Conservation (phyloP, 176 grass and related monocot genomes). For the Ampelocalamus luodianensis region DNA sequence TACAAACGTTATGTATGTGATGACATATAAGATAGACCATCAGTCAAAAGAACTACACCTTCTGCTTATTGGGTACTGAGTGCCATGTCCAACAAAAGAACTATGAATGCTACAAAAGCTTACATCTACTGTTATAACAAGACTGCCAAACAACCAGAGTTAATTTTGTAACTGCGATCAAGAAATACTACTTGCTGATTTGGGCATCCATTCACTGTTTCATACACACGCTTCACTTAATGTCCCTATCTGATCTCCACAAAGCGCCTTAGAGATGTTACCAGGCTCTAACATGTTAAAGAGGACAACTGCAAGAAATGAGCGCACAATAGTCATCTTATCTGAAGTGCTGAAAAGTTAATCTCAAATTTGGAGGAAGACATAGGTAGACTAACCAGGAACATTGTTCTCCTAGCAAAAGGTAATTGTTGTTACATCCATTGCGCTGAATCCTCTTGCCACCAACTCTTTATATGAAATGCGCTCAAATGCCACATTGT, state of each 20-base stretch:
- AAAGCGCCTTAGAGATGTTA: slow-evolving; percentile 75
- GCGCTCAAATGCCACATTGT: slow-evolving; percentile 48
- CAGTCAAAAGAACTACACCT: too few species aligned
- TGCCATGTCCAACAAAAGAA: background rate
- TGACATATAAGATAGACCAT: too few species aligned
- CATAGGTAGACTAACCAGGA: slow-evolving; percentile 50
- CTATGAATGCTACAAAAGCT: background rate
- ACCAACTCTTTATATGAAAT: slow-evolving; percentile 57
- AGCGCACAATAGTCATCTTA: background rate
- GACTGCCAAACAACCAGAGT: background rate
- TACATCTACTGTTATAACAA: background rate
- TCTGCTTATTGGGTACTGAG: background rate
- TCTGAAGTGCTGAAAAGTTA: background rate
- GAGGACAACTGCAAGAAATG: slow-evolving; percentile 48
- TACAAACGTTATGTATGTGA: too few species aligned
- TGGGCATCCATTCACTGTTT: background rate
- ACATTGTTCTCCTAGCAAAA: slow-evolving; percentile 79
- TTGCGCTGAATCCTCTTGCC: slow-evolving; percentile 46
- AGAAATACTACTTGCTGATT: background rate
- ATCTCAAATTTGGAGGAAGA: background rate
- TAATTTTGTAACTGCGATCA: too few species aligned
- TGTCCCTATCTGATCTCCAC: slow-evolving; percentile 74
- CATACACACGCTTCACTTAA: slow-evolving; percentile 21
- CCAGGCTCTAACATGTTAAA: slow-evolving; percentile 76
- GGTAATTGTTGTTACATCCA: slow-evolving; percentile 54